Conservation (phyloP, 108 stramenopile species). For the Stephanodiscus triporus region DNA sequence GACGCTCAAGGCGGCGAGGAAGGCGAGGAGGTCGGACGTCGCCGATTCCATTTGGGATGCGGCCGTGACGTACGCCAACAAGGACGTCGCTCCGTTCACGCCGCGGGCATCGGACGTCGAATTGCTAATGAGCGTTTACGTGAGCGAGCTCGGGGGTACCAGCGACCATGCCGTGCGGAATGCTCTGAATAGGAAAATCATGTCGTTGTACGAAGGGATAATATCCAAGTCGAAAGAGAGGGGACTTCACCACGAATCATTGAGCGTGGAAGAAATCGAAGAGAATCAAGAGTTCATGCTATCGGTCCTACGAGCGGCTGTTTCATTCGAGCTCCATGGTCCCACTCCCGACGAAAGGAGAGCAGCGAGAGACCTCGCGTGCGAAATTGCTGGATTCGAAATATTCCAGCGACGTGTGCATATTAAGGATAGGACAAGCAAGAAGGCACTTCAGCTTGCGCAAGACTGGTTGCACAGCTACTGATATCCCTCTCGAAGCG, state of each 20-base stretch:
- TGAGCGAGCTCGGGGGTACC: slow-evolving; percentile 20
- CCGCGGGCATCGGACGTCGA: slow-evolving; percentile 35
- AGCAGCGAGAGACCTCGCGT: slow-evolving; percentile 27
- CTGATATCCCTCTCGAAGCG: neutral
- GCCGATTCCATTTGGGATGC: slow-evolving; percentile 63
- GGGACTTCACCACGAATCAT: slow-evolving; percentile 40
- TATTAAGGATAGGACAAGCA: slow-evolving; percentile 26
- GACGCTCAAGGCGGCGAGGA: slow-evolving; percentile 63
- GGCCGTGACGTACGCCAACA: slow-evolving; percentile 38
- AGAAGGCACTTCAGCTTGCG: slow-evolving; percentile 31
- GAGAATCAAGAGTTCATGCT: slow-evolving; percentile 47
- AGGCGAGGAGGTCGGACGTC: slow-evolving; percentile 58
- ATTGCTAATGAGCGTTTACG: slow-evolving; percentile 29
- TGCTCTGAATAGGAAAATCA: slow-evolving; percentile 42
- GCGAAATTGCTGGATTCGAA: slow-evolving; percentile 34
- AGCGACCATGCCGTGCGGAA: slow-evolving; percentile 29
- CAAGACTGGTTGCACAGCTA: slow-evolving; percentile 26
- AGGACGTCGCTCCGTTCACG: slow-evolving; percentile 11
- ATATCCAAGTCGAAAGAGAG: slow-evolving; percentile 32
- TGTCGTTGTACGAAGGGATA: slow-evolving; percentile 49
- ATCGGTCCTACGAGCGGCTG: slow-evolving; percentile 48
- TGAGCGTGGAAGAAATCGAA: slow-evolving; percentile 43
- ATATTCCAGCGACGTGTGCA: slow-evolving; percentile 10
- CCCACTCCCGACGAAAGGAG: slow-evolving; percentile 3
- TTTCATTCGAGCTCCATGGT: slow-evolving; percentile 42